Evolutionary conservation across 257 asterid species (phyloP).

Genomic region (Mentha longifolia): DNA sequence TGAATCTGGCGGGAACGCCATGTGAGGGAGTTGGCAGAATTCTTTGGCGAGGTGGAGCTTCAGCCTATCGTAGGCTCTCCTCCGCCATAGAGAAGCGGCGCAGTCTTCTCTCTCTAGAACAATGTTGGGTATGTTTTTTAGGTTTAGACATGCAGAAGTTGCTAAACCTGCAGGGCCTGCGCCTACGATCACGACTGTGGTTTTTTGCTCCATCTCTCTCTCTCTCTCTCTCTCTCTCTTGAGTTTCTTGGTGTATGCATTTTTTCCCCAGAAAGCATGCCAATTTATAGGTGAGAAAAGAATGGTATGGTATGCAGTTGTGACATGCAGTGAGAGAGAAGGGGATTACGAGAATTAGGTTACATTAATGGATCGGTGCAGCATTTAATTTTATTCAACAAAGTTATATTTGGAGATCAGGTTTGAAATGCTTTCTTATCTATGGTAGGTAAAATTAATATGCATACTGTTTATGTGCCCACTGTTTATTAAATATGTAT

Average conservation of each 20-base stretch:
- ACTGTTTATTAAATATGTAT: too few species aligned
- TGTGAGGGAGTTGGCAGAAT: constrained; percentile 56
- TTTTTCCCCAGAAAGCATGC: not conserved
- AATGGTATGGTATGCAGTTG: not conserved
- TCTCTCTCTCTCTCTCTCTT: not conserved
- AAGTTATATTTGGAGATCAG: not conserved
- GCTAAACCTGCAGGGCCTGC: constrained; percentile 75
- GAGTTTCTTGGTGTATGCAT: not conserved
- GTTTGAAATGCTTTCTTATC: not conserved
- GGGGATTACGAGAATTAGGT: not conserved
- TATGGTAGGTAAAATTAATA: too few species aligned
- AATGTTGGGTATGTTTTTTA: constrained; percentile 40
- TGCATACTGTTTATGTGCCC: too few species aligned
- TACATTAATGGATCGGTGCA: not conserved
- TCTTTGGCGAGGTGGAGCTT: constrained; percentile 62
- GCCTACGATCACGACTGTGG: constrained; percentile 47
- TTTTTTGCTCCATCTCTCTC: constrained; percentile 29
- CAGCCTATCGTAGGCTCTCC: constrained; percentile 53
- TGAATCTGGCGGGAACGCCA: constrained; percentile 42
- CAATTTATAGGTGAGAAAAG: constrained; percentile 12
- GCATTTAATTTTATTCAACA: constrained; percentile 5
- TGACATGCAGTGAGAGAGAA: not conserved
- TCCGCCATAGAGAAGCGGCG: constrained; percentile 59
- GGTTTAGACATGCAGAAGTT: constrained; percentile 57
- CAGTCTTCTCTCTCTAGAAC: constrained; percentile 66